Conservation (phyloP, 2,329 filamentous ascomycete genomes). For the Rachicladosporium sp. region DNA sequence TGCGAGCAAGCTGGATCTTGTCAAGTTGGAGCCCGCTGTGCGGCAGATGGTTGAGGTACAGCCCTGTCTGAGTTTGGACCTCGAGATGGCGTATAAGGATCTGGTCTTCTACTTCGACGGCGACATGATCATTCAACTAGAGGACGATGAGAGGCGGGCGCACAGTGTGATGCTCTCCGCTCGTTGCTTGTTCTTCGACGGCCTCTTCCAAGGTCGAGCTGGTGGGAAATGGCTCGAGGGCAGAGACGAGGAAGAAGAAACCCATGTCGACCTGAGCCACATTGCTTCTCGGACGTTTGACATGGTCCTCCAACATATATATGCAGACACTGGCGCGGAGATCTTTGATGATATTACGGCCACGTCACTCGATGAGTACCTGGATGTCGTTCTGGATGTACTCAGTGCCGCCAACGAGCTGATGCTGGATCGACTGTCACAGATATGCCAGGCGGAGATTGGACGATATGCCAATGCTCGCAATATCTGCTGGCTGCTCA, state of each 20-base stretch:
- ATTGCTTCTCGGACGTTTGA: constrained; percentile 61
- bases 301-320: constrained; percentile 69
- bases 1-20: constrained; percentile 59
- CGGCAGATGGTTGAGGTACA: constrained; percentile 59
- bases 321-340: constrained; percentile 67
- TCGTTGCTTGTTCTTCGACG: constrained; percentile 84
- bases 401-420: constrained; percentile 84
- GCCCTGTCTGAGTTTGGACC: constrained; percentile 54
- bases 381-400: constrained; percentile 82
- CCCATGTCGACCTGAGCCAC: constrained; percentile 73
- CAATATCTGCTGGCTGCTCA: constrained; percentile 76
- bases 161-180: constrained; percentile 72
- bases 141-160: constrained; percentile 53
- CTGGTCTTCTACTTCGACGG: constrained; percentile 62
- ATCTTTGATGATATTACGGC: constrained; percentile 68
- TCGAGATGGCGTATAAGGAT: constrained; percentile 58
- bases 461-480: constrained; percentile 73
- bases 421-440: constrained; percentile 83
- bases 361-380: constrained; percentile 65
- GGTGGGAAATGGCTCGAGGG: constrained; percentile 63
- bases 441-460: constrained; percentile 76
- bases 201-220: constrained; percentile 79
- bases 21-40: constrained; percentile 61
- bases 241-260: constrained; percentile 35
- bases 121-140: constrained; percentile 68